Base-by-base conservation (phyloP, 2,329 filamentous ascomycete species). In the Cercospora janseana region DNA sequence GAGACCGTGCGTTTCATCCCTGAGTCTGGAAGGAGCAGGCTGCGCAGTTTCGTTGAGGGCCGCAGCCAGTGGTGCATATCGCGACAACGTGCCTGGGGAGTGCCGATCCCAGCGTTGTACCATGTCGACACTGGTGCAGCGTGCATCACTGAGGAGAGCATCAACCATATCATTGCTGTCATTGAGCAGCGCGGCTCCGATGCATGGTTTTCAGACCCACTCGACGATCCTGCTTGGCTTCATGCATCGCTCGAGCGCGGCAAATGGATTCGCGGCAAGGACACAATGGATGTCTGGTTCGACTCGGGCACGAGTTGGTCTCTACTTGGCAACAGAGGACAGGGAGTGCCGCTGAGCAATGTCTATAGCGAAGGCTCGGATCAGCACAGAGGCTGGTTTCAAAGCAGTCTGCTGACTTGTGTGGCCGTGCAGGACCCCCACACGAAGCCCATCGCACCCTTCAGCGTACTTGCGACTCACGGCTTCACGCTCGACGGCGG, bases 241-340 rank as follows among this genome's bases (percentile, higher is more conserved):
- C 82, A 84, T 2, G 70, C 80, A 4, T 78, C 80, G 7, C 73
- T 95, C 1, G 71, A 72, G 34, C 67, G 69, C 24, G 72, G 76
- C 4, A 68, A 72, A 4, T 93, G 86, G 65, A 75, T 79, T 40
- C 85, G 93, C 55, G 92, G 92, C 10, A 87, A 77, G 34, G 93
- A 98, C 64, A 98, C 93, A 0, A 98, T 98, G 93, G 93, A 98
- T 68, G 93, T 98, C 7, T 98, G 93, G 93, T 98, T 98, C 61
- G 93, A 98, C 68, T 97, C 93, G 59, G 93, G 93, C 4, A 95
- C 87, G 42, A 95, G 89, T 64, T 98, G 93, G 93, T 86, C 79
- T 2, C 72, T 73, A 27, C 71, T 80, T 27, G 3, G 68, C 69
- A 20, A 64, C 60, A 6, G 66, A 60, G 24, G 61, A 52, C 26